Evolutionary conservation across 2,329 filamentous ascomycete genomes (phyloP), one percentile per base, ranked within the genome.

Genomic region (Mycosphaerelloides madeirae): DNA sequence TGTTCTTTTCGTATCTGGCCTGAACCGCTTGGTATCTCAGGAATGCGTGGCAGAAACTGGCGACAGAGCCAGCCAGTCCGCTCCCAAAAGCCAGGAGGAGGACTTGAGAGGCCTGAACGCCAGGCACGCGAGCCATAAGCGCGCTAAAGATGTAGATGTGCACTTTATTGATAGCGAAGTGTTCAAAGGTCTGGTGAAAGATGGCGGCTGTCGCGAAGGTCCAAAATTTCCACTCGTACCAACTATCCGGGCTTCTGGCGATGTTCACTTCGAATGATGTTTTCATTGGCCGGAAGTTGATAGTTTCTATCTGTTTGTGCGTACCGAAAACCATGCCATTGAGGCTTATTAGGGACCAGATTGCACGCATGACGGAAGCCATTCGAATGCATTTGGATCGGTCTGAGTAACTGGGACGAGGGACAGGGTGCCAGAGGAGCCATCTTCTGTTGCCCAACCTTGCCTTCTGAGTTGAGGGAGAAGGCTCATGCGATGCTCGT

Each of bases 141-240:
- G 34, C 36, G n/a, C 62, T 67, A 18, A 74, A 61, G 11, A 60
- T 62, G 38, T 65, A 60, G 25, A 71, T 56, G 1, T 63, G 53
- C 9, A 72, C 14, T 65, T 72, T 68, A 54, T 74, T 73, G 50
- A 64, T 61, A 7, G 54, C 42, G 33, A 72, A 54, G 50, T 75
- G 72, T 1, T 44, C 13, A 1, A 60, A 12, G 3, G 58, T 41
- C 2, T 51, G 16, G 39, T 75, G 72, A 1, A 65, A 65, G 50
- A 73, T 71, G 12, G 60, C 60, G 9, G 52, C 57, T 0, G 70
- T 72, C 29, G 74, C 7, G 2, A 65, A 8, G 1, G 67, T 68
- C 56, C 63, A 68, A 44, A 60, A 69, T 9, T 56, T 55, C 4
- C 65, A 64, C 15, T 54, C 48, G 13, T 53, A 25, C 38, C 64